phyloP scores from a whole-genome alignment of 2,329 filamentous ascomycete species.

The Exophiala aquamarina region DNA sequence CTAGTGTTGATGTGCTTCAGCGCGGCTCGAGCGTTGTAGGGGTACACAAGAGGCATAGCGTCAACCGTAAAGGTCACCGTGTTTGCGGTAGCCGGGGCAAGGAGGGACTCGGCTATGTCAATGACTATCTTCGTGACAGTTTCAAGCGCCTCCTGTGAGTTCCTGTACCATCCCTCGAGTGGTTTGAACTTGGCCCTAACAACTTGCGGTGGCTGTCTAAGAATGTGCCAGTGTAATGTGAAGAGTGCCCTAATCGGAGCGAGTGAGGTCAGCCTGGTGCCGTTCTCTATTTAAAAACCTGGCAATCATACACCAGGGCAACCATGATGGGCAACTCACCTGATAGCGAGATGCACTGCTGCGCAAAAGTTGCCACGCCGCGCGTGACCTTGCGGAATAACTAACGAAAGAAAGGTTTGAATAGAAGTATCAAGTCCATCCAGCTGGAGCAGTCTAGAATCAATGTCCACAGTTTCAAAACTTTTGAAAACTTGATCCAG shows the following conservation, averaged over 20 bases:
- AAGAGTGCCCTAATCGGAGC: conserved; percentile 22
- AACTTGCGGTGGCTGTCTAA: conserved; percentile 12
- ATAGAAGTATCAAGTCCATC: conserved; percentile 16
- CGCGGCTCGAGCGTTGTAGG: background rate
- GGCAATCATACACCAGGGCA: too few relatives aligned
- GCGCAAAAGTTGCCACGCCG: conserved; percentile 19
- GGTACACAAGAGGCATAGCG: background rate
- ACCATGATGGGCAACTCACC: too few relatives aligned
- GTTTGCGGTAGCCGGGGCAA: background rate
- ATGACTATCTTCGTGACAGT: conserved; percentile 27
- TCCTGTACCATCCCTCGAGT: conserved; percentile 11
- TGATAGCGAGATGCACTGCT: conserved; percentile 21
- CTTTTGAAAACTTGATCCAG: conserved; percentile 26
- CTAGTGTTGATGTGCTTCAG: background rate
- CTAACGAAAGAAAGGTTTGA: conserved; percentile 12
- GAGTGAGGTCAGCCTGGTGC: too few relatives aligned
- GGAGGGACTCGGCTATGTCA: conserved; percentile 22
- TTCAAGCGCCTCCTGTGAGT: conserved; percentile 24
- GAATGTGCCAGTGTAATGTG: conserved; percentile 21
- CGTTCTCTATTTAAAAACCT: too few relatives aligned
- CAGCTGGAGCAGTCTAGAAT: conserved; percentile 17
- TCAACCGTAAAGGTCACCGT: background rate
- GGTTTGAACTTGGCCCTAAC: conserved; percentile 8
- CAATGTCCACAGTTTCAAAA: conserved; percentile 10
- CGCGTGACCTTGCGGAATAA: conserved; percentile 13